Base-by-base conservation (phyloP, 352 stramenopile species). In the Aphanomyces stellatus region DNA sequence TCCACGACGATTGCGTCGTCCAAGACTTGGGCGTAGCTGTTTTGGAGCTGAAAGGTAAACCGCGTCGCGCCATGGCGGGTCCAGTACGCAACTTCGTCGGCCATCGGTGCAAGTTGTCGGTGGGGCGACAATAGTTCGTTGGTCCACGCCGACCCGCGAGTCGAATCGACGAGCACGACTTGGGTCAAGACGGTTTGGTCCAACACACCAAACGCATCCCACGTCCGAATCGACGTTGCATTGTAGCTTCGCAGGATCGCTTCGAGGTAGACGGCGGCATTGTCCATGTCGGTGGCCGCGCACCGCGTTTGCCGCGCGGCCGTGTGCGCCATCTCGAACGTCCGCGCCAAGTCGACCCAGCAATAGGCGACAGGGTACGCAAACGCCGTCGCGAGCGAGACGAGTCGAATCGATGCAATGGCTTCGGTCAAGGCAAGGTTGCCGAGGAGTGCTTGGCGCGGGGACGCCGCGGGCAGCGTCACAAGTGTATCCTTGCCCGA, bases 251-350 rank as follows among this genome's bases (percentile, higher is more conserved):
- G 43, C 19, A 67, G 35, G 27, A 67, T 19, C 1, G 60, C 17
- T 22, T 67, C 60, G 31, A 56, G 33, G 41, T 67, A 67, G 19
- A 56, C 41, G 17, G 60, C 60, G 6, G 60, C 60, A 22, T 67
- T 67, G 7, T 22, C 28, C 22, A 22, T 35, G 22, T 59, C 7
- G 22, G 15, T 10, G 6, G 22, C 11, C 7, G 11, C n/a, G 27
- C 60, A 67, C 6, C 60, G 41, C 30, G 33, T 19, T 67, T 67
- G 60, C n/a, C 37, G 60, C 10, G 3, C 24, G n/a, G 28, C 60
- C 17, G 60, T 67, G 35, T 57, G 43, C 13, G 60, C 43, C 0
- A 57, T 8, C 41, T 67, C 60, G 24, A 49, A 67, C 17, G 11
- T 2, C 4, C 22, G 41, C 4, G 2, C 24, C 2, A 46, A 59